Base-by-base conservation (phyloP, 108 stramenopile species). In the Nitzschia palea region DNA sequence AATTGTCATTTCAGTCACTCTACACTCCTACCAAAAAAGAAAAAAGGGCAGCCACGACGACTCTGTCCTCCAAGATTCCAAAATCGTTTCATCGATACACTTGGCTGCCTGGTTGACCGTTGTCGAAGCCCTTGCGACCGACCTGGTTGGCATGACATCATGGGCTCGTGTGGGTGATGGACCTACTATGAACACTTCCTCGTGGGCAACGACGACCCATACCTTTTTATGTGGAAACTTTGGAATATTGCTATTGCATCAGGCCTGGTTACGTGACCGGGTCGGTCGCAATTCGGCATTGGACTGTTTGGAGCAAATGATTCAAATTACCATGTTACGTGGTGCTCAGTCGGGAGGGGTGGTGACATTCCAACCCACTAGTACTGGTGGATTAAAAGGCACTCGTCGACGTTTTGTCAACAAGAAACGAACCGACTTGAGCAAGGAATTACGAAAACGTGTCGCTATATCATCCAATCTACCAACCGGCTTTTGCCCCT, bases 301-400 rank as follows among this genome's bases (percentile, higher is more conserved):
- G 65, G 83, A 85, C 63, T 64, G 87, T 3, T 34, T 93, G 40
- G 85, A 89, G 44, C 80, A 86, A 63, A 88, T 93, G 88, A 67
- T 93, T 28, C 64, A 79, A 45, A 83, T 93, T 8, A 93, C 91
- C 36, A 93, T 93, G 91, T 89, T 93, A 88, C 73, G 91, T 65
- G 91, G 91, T 32, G 91, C 91, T 14, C 91, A 91, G 74, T 85
- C 87, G 14, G 90, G 90, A 50, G 87, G 87, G 37, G 85, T 88
- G 10, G 82, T 88, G 37, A 79, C 82, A 25, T 73, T 58, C 36
- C 58, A 70, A 30, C 70, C 70, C 17, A 36, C 4, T 22, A 40
- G 31, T 12, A 18, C 17, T 10, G 2, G 33, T 30, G 58, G 31
- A 14, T 57, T 50, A 28, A 71, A 74, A 31, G 88, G 84, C 3